Conservation (phyloP, 805 yeast genomes). For the Kuraishia piskuri region DNA sequence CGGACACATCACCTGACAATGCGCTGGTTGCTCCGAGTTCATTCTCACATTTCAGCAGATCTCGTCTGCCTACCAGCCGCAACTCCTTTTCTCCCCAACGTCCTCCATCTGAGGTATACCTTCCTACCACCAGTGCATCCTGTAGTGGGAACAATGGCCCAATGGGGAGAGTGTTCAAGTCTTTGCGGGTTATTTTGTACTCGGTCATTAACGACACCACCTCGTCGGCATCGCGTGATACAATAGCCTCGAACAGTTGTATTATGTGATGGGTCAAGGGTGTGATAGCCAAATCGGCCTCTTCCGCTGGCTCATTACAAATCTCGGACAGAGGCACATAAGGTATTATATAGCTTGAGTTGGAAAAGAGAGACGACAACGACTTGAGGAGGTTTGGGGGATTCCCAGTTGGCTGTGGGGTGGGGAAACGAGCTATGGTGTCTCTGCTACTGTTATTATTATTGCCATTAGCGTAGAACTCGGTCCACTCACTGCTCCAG, state of each 20-base stretch:
- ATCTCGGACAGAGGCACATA: conserved; percentile 61
- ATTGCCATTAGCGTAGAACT: conserved; percentile 37
- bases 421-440: conserved; percentile 22
- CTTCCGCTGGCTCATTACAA: conserved; percentile 46
- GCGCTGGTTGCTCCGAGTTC: background rate
- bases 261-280: conserved; percentile 58
- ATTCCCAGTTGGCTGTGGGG: conserved; percentile 34
- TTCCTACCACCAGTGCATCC: conserved; percentile 41
- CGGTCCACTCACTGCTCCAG: conserved; percentile 63
- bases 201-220: conserved; percentile 57
- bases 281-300: conserved; percentile 49
- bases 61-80: conserved; percentile 60
- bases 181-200: conserved; percentile 38
- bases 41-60: conserved; percentile 28
- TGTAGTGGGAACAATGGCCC: conserved; percentile 64
- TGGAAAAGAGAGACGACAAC: conserved; percentile 38
- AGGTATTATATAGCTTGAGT: conserved; percentile 34
- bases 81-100: conserved; percentile 26
- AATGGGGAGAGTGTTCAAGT: conserved; percentile 62
- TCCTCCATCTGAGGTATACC: conserved; percentile 39
- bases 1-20: background rate
- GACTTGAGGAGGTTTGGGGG: conserved; percentile 59
- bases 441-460: conserved; percentile 12
- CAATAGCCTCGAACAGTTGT: conserved; percentile 52
- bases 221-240: conserved; percentile 44